Evolutionary conservation across 805 yeast species (phyloP).

Genomic region (Tanozyma kutaoensis): DNA sequence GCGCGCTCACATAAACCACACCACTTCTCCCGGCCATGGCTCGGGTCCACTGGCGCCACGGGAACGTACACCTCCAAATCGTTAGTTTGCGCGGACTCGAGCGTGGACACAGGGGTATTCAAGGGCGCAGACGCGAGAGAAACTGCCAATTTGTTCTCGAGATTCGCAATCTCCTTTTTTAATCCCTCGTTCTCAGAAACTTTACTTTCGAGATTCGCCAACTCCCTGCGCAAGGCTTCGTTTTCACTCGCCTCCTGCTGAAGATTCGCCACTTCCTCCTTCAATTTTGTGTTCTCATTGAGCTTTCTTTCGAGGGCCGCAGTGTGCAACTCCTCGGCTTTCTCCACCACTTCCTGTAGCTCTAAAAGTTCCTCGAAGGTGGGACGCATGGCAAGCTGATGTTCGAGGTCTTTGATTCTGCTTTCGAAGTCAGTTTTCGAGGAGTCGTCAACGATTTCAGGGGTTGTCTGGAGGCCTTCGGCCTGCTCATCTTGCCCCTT

Average conservation of each 20-base stretch:
- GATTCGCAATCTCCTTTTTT: conserved; percentile 3
- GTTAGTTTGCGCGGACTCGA: not conserved
- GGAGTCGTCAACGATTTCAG: too few species aligned
- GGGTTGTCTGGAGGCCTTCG: too few species aligned
- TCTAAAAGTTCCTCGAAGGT: conserved; percentile 28
- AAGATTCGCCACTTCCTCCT: too few species aligned
- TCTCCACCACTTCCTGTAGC: conserved; percentile 28
- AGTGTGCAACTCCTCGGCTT: conserved; percentile 13
- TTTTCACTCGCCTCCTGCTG: too few species aligned
- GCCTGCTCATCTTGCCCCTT: too few species aligned
- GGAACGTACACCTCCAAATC: conserved; percentile 39
- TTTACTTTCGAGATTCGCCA: too few species aligned
- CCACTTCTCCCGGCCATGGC: conserved; percentile 70
- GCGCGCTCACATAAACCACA: conserved; percentile 87
- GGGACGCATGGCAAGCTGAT: conserved; percentile 25
- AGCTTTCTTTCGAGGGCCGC: not conserved
- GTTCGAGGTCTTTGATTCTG: conserved; percentile 12
- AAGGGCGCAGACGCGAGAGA: not conserved
- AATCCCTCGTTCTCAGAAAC: conserved; percentile 11
- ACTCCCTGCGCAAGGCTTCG: too few species aligned
- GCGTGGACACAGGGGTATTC: not conserved
- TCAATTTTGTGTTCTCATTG: too few species aligned
- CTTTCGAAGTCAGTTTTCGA: too few species aligned
- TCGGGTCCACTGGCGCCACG: conserved; percentile 38
- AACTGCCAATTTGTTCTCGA: conserved; percentile 1